Percentiles rank a stretch among this genome's conserved stretches.
phyloP scores from a whole-genome alignment of 306 rosid genomes.

The Inga oerstediana region DNA sequence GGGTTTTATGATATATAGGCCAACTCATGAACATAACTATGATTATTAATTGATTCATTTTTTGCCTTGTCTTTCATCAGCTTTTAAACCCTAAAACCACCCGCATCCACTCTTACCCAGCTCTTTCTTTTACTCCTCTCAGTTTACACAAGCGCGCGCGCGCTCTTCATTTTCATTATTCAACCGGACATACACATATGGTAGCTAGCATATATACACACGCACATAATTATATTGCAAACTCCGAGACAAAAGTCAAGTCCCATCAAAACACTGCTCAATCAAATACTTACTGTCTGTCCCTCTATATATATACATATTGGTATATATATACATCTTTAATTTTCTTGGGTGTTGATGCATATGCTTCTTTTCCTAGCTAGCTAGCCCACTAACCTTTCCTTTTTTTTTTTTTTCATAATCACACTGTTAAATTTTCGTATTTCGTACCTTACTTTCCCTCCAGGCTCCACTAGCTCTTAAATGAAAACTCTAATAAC shows the following conservation, averaged over 20 bases:
- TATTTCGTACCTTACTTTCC: not conserved
- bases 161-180: too few species aligned
- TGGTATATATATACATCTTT: not conserved
- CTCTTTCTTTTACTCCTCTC: not conserved
- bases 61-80: not conserved
- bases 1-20: not conserved
- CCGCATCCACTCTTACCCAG: not conserved
- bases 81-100: not conserved
- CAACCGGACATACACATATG: not conserved
- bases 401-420: not conserved
- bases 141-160: not conserved
- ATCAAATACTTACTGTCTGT: conserved; percentile 15
- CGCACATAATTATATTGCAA: not conserved
- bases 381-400: not conserved
- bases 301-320: not conserved
- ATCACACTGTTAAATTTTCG: not conserved
- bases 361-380: not conserved
- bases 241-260: conserved; percentile 42
- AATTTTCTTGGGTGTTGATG: not conserved
- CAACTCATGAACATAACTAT: not conserved
- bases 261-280: conserved; percentile 32
- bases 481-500: not conserved
- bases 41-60: not conserved
- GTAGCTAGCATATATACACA: not conserved
- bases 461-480: not conserved